Base-by-base conservation (phyloP, 2,329 filamentous ascomycete species). In the Blastomyces emzantsi region DNA sequence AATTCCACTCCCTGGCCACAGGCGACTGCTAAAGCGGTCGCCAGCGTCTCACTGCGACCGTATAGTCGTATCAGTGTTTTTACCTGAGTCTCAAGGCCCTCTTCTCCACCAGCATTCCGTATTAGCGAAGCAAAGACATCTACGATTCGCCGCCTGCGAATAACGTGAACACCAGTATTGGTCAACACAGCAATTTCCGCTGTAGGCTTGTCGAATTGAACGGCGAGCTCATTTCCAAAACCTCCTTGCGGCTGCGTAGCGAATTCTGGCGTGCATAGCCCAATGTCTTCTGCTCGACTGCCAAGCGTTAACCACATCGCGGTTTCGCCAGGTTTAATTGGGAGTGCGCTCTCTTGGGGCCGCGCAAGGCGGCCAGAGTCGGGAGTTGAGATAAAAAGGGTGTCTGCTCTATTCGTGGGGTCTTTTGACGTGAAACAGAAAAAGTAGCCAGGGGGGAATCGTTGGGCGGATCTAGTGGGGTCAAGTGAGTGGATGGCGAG, bases 151-250 rank as follows among this genome's bases (percentile, higher is more conserved):
- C 91, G 84, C 60, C 94, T 83, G 62, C 91, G 87, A 62, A 97
- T 85, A 8, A 96, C 84, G 70, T 97, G 91, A 62, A 99, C 85
- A 2, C 94, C 94, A 17, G 86, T 91, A 70, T 94, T 96, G 41
- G 94, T 97, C 62, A 99, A 82, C 57, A 99, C 86, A 0, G 93
- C 94, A 67, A 97, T 87, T 72, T 99, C 93, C 60, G 88, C 86
- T 0, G 89, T 83, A 0, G 87, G 81, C 65, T 90, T 83, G 71
- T 99, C 94, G 70, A 94, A 99, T 70, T 99, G 95, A n/a, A 96
- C 89, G 1, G 94, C 91, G 63, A 97, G 81, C 76, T 99, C 94
- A 69, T 99, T 99, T 13, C 93, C 92, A 70, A 96, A 97, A 0
- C 92, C 93, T 28, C 86, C 73, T 0, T 90, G 89, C 33, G 85